phyloP scores from a whole-genome alignment of 2,329 filamentous ascomycete genomes.

The Ophiostoma fasciatum region DNA sequence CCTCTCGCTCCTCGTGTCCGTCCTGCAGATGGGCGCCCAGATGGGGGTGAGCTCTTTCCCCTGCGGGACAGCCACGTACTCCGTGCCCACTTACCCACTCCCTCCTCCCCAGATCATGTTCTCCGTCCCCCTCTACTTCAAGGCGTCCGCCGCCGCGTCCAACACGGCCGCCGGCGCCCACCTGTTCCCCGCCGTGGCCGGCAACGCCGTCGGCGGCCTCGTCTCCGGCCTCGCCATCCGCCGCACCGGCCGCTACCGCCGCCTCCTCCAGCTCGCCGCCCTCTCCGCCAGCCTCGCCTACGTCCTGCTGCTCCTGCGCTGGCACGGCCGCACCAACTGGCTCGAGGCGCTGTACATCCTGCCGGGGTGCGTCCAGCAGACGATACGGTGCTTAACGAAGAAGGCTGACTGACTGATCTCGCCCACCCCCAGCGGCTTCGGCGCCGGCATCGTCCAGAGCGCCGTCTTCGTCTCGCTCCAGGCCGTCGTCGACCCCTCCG shows the following conservation, averaged over 20 bases:
- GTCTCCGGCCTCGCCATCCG: conserved; percentile 42
- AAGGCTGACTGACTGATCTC: neutral
- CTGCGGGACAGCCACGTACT: no score
- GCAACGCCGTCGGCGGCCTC: conserved; percentile 51
- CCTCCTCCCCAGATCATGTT: conserved; percentile 37
- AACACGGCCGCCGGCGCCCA: conserved; percentile 44
- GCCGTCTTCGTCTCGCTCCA: conserved; percentile 28
- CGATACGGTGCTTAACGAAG: neutral
- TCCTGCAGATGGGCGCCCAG: conserved; percentile 42
- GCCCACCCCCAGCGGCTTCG: conserved; percentile 20
- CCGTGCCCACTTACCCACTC: no score
- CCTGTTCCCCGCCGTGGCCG: conserved; percentile 50
- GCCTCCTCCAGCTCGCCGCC: conserved; percentile 34
- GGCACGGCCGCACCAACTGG: conserved; percentile 43
- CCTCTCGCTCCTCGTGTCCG: conserved; percentile 35
- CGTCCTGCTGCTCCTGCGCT: conserved; percentile 35
- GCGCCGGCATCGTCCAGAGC: conserved; percentile 25
- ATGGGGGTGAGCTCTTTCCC: conserved; percentile 32
- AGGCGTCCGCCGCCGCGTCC: conserved; percentile 41
- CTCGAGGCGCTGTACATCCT: conserved; percentile 44
- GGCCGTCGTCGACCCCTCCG: conserved; percentile 21
- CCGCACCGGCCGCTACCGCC: conserved; percentile 45
- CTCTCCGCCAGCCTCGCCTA: conserved; percentile 36
- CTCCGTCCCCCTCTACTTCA: conserved; percentile 54
- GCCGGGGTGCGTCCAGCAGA: no score